Evolutionary conservation across 352 stramenopile genomes (phyloP).

Genomic region (Thalassiosira livingstoniorum): DNA sequence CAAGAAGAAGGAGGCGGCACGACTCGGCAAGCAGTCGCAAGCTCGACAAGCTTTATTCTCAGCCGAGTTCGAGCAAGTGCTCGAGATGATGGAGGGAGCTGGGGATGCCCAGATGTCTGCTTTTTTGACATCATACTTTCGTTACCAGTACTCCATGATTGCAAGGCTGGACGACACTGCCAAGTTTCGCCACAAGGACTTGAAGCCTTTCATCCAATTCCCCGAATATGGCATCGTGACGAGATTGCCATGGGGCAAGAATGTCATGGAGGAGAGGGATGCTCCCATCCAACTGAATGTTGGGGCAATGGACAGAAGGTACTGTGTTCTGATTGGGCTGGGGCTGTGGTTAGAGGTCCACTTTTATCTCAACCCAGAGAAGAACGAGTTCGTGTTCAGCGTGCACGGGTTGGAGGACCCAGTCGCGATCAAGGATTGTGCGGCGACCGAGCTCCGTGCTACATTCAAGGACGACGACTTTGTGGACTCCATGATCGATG

Average conservation of each 20-base stretch:
- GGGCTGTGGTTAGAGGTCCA: slow-evolving; percentile 34
- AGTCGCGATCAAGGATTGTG: slow-evolving; percentile 19
- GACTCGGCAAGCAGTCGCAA: slow-evolving; percentile 9
- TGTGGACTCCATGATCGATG: background rate
- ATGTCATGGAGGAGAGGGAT: slow-evolving; percentile 52
- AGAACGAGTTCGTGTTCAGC: slow-evolving; percentile 40
- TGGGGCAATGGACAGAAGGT: slow-evolving; percentile 35
- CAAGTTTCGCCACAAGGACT: slow-evolving; percentile 11
- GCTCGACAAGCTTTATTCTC: slow-evolving; percentile 1
- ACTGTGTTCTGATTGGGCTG: slow-evolving; percentile 26
- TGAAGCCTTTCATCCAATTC: slow-evolving; percentile 7
- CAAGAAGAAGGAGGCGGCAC: slow-evolving; percentile 26
- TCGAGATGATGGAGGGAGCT: background rate
- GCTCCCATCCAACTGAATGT: slow-evolving; percentile 46
- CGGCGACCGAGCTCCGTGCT: slow-evolving; percentile 1
- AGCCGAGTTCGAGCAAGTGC: slow-evolving; percentile 25
- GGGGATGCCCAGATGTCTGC: slow-evolving; percentile 4
- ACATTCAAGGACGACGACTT: slow-evolving; percentile 22
- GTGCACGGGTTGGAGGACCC: slow-evolving; percentile 6
- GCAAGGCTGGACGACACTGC: slow-evolving; percentile 34
- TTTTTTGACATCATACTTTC: slow-evolving; percentile 5
- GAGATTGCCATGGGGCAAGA: slow-evolving; percentile 30
- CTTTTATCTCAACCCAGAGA: slow-evolving; percentile 17
- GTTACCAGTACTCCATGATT: slow-evolving; percentile 42
- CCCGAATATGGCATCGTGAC: slow-evolving; percentile 17